phyloP scores from a whole-genome alignment of 305 asterid genomes.

The Stenogyne calaminthoides region DNA sequence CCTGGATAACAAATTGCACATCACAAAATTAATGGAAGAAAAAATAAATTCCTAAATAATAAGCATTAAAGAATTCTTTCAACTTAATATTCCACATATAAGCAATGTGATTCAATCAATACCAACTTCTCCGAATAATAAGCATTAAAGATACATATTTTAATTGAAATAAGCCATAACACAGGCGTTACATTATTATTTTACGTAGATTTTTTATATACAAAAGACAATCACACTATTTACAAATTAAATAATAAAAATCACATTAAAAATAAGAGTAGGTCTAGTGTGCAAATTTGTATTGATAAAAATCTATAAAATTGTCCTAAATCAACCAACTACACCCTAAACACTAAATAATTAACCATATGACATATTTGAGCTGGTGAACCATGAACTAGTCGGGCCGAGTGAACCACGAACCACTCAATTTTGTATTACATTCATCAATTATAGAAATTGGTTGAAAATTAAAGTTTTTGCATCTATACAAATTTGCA shows the following conservation, averaged over 20 bases:
- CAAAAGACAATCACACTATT: not conserved
- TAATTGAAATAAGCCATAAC: not conserved
- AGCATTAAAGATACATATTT: not conserved
- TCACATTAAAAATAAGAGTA: too few species aligned
- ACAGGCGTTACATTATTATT: not conserved
- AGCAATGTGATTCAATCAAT: not conserved
- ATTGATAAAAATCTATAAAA: too few species aligned
- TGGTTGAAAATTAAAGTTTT: not conserved
- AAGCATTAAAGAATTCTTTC: not conserved
- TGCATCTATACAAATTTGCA: too few species aligned
- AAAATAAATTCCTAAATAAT: not conserved
- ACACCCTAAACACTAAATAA: too few species aligned
- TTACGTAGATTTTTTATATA: not conserved
- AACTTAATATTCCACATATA: not conserved
- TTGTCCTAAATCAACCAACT: too few species aligned
- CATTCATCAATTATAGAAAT: too few species aligned
- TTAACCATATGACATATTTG: too few species aligned
- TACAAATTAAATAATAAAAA: too few species aligned
- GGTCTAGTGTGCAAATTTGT: too few species aligned
- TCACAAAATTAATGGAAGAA: not conserved
- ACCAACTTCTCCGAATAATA: not conserved
- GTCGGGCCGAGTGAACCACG: too few species aligned
- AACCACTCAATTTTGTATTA: too few species aligned
- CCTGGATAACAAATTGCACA: slow-evolving; percentile 43
- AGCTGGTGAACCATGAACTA: too few species aligned